These are phyloP conservation scores for Perilla frutescens DNA, from an alignment of 257 asterid genomes.

Conservation along the genomic window DNA sequence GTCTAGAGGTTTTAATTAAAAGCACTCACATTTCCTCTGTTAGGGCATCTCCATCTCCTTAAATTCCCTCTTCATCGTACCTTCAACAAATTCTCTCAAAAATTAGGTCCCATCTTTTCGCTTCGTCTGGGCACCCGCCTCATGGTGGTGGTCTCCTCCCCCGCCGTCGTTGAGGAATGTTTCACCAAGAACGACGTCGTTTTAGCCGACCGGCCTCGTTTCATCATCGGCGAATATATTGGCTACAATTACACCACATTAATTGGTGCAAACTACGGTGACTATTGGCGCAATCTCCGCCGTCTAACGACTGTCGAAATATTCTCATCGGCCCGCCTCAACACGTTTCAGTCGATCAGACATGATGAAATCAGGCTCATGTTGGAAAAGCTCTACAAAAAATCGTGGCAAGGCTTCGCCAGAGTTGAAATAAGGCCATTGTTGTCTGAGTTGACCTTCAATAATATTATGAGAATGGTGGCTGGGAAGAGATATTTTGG, in stretches of 20 bases:
- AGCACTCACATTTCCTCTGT: slow-evolving; percentile 34
- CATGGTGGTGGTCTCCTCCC: slow-evolving; percentile 53
- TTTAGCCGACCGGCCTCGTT: slow-evolving; percentile 48
- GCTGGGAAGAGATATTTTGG: slow-evolving; percentile 57
- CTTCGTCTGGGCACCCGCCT: slow-evolving; percentile 53
- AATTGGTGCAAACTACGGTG: slow-evolving; percentile 53
- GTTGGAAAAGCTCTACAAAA: slow-evolving; percentile 17
- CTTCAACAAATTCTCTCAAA: slow-evolving; percentile 36
- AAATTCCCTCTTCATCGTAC: slow-evolving; percentile 57
- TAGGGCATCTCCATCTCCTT: slow-evolving; percentile 34
- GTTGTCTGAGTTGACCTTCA: slow-evolving; percentile 49
- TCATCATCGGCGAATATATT: slow-evolving; percentile 44
- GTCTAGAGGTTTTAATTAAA: too few relatives aligned
- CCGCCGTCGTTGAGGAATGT: slow-evolving; percentile 46
- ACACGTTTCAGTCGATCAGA: slow-evolving; percentile 42
- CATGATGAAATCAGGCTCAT: slow-evolving; percentile 35
- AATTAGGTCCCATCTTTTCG: slow-evolving; percentile 53
- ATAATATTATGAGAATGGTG: slow-evolving; percentile 67
- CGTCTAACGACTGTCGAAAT: slow-evolving; percentile 50
- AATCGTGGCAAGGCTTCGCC: slow-evolving; percentile 17
- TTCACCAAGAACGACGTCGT: slow-evolving; percentile 49
- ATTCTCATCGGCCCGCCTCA: slow-evolving; percentile 45
- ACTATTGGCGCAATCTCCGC: slow-evolving; percentile 53
- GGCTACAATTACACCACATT: slow-evolving; percentile 51
- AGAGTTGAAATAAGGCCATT: slow-evolving; percentile 41